These are phyloP conservation scores for Colletotrichum phormii DNA, from an alignment of 2,329 filamentous ascomycete species.

Conservation along the genomic window DNA sequence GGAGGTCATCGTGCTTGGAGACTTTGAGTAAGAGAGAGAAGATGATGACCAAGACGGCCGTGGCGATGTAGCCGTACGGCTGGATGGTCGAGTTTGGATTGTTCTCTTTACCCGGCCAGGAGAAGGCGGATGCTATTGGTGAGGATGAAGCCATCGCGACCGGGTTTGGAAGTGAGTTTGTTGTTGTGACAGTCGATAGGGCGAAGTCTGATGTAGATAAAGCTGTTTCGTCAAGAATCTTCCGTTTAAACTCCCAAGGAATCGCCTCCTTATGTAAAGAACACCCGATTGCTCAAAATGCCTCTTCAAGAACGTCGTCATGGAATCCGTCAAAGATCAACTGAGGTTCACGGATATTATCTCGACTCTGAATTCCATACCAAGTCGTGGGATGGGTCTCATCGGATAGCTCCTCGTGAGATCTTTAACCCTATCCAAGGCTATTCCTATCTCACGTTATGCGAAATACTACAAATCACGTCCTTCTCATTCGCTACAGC, in stretches of 20 bases:
- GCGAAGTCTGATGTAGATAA: too few relatives aligned
- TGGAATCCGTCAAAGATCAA: neutral
- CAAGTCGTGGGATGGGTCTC: neutral
- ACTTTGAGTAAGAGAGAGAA: neutral
- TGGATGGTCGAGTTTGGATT: neutral
- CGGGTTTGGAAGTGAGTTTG: neutral
- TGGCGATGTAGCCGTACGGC: neutral
- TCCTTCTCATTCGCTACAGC: neutral
- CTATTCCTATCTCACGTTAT: neutral
- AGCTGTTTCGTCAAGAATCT: neutral
- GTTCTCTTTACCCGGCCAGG: neutral
- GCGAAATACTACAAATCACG: neutral
- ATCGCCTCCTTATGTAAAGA: neutral
- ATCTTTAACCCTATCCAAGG: neutral
- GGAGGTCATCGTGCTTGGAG: neutral
- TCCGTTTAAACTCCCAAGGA: neutral
- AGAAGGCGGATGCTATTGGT: neutral
- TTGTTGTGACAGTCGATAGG: too few relatives aligned
- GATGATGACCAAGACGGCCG: neutral
- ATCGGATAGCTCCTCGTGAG: neutral
- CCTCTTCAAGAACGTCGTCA: neutral
- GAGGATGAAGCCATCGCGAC: neutral
- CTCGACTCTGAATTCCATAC: neutral
- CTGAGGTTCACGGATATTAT: neutral
- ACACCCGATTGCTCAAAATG: neutral